Evolutionary conservation across 805 yeast species (phyloP), one percentile per base, ranked within the genome.

Genomic region (Ogataea sp.): DNA sequence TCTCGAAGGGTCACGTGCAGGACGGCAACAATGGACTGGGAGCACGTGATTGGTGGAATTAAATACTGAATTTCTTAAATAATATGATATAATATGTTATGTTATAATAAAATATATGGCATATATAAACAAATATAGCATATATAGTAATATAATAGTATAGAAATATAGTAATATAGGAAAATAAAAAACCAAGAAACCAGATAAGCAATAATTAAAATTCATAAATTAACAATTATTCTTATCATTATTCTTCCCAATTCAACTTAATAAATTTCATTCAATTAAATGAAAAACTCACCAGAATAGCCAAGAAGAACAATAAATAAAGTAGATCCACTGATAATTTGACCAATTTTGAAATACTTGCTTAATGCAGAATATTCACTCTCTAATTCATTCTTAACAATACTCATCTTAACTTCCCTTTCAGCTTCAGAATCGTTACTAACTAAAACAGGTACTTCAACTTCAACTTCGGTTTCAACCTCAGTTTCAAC

Each of bases 291-390:
- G 17, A 10, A 29, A 15, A 4, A 6, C 16, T 79, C 86, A 11
- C 86, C 86, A 40, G 73, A 51, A 39, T 75, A 65, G 13, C 86
- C 86, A 44, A 79, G 53, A 10, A 67, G 50, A 18, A 80, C 67
- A 38, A 79, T 55, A 5, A 68, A 52, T 39, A 76, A 70, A 0
- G 78, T 71, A 11, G 61, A 43, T 8, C 71, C 70, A 15, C 73
- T 53, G 26, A 77, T 48, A 14, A 56, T 58, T 8, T 70, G 59
- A 3, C 74, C 70, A 20, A 63, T 48, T 23, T 55, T 40, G 52
- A 71, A 71, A 10, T 67, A 65, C 1, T 54, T 39, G 39, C 58
- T 55, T 21, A 75, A 43, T 5, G 44, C 45, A 25, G 57, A 52
- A 43, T 73, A 51, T 15, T 61, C 58, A 4, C 42, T 40, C 16